Percentiles rank a stretch among this genome's conserved stretches.
Evolutionary conservation across 2,329 filamentous ascomycete species (phyloP).

Genomic region (Aspergillus texensis): DNA sequence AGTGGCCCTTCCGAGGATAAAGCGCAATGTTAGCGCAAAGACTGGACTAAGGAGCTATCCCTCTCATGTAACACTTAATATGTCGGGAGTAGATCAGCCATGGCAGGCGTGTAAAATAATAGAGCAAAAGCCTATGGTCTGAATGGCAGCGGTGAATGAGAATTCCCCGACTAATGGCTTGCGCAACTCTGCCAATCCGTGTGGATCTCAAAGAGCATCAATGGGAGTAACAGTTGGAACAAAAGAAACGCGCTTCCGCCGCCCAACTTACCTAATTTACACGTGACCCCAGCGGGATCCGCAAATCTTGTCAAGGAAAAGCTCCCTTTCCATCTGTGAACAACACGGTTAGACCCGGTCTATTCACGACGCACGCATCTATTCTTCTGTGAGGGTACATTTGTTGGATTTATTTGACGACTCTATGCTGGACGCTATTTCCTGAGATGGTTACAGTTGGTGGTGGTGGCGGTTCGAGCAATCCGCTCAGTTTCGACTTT

Average conservation of each 20-base stretch:
- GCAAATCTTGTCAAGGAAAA: constrained; percentile 28
- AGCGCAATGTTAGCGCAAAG: neutral
- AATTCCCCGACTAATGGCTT: neutral
- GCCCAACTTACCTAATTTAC: constrained; percentile 18
- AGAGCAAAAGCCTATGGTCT: neutral
- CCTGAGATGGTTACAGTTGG: constrained; percentile 43
- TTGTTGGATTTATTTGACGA: constrained; percentile 5
- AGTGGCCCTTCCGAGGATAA: neutral
- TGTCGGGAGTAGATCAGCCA: constrained; percentile 11
- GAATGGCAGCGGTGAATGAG: neutral
- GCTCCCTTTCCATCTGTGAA: constrained; percentile 26
- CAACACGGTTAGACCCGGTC: constrained; percentile 15
- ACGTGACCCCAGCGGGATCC: constrained; percentile 21
- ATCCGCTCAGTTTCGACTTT: constrained; percentile 38
- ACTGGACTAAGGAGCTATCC: constrained; percentile 4
- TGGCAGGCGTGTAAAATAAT: constrained; percentile 11
- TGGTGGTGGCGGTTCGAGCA: constrained; percentile 41
- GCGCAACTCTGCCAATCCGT: neutral
- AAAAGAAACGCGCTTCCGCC: constrained; percentile 7
- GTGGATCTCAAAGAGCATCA: neutral
- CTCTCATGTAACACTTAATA: constrained; percentile 15
- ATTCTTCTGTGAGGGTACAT: constrained; percentile 6
- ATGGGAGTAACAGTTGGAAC: neutral
- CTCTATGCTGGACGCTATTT: constrained; percentile 24
- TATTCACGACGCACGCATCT: constrained; percentile 20